These are phyloP conservation scores for Sisymbrium altissimum DNA, from an alignment of 345 rosid species.

Conservation along the genomic window DNA sequence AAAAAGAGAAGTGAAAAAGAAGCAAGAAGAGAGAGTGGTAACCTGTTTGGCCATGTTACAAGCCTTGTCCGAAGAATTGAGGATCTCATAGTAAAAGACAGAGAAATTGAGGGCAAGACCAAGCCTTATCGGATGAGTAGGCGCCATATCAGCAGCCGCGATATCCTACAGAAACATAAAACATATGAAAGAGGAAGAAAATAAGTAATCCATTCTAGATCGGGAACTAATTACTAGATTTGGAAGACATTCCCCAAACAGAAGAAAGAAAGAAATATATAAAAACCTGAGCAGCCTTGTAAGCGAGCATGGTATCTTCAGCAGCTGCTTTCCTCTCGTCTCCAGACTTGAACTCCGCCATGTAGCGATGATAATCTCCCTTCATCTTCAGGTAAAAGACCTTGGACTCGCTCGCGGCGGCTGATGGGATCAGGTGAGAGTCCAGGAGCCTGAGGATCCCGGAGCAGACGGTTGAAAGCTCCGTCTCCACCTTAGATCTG, in stretches of 20 bases:
- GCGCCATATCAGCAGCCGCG: slow-evolving; percentile 74
- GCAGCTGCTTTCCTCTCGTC: slow-evolving; percentile 93
- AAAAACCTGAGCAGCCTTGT: slow-evolving; percentile 81
- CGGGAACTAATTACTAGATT: not conserved
- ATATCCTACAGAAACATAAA: slow-evolving; percentile 46
- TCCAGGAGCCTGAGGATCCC: slow-evolving; percentile 65
- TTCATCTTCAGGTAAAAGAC: slow-evolving; percentile 96
- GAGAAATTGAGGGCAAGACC: slow-evolving; percentile 88
- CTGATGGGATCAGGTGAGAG: slow-evolving; percentile 75
- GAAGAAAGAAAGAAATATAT: too few species aligned
- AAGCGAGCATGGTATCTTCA: slow-evolving; percentile 90
- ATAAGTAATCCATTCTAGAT: too few species aligned
- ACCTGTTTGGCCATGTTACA: slow-evolving; percentile 98
- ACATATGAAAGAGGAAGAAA: not conserved
- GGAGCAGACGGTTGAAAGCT: slow-evolving; percentile 69
- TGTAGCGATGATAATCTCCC: slow-evolving; percentile 87
- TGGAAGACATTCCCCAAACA: not conserved
- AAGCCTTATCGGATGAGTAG: slow-evolving; percentile 88
- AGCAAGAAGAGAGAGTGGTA: not conserved
- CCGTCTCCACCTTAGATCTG: slow-evolving; percentile 89
- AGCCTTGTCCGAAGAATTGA: slow-evolving; percentile 84
- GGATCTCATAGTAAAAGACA: slow-evolving; percentile 88
- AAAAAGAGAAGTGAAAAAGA: not conserved
- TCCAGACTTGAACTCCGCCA: slow-evolving; percentile 88
- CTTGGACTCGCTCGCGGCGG: slow-evolving; percentile 71